phyloP scores from a whole-genome alignment of 129 eudicot species.

The Calendula officinalis region DNA sequence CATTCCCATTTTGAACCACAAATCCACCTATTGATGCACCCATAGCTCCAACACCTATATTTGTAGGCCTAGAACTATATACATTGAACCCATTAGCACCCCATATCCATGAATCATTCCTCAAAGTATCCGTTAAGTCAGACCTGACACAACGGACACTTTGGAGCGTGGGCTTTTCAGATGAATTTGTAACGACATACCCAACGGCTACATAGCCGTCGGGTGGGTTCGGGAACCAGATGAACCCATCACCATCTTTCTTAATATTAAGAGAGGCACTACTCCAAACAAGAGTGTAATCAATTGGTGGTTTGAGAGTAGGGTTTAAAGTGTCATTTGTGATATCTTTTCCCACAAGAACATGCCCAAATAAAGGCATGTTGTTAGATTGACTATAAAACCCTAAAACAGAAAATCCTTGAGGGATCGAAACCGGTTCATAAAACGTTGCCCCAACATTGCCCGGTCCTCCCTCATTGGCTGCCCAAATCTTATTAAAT shows the following conservation, averaged over 20 bases:
- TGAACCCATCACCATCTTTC: constrained; percentile 51
- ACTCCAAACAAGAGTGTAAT: constrained; percentile 74
- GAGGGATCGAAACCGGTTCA: constrained; percentile 43
- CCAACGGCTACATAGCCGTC: constrained; percentile 68
- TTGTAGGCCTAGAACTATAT: constrained; percentile 45
- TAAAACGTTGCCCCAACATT: constrained; percentile 32
- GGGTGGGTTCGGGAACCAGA: constrained; percentile 75
- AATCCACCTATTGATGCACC: constrained; percentile 61
- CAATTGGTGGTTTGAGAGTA: constrained; percentile 43
- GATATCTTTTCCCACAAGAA: constrained; percentile 52
- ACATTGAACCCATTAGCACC: constrained; percentile 52
- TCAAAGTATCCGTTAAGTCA: constrained; percentile 51
- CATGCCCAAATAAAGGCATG: constrained; percentile 42
- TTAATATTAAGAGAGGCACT: constrained; percentile 51
- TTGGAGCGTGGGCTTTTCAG: constrained; percentile 50
- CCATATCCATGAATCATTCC: constrained; percentile 63
- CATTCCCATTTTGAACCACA: constrained; percentile 36
- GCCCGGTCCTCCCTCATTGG: constrained; percentile 54
- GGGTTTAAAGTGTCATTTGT: constrained; percentile 27
- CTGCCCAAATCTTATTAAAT: constrained; percentile 60
- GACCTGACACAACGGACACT: constrained; percentile 58
- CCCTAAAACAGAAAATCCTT: constrained; percentile 47
- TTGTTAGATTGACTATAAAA: constrained; percentile 56
- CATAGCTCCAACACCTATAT: constrained; percentile 46
- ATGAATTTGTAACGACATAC: constrained; percentile 48